Conservation (phyloP, 2,329 filamentous ascomycete species). For the Aspergillus aculeatus region DNA sequence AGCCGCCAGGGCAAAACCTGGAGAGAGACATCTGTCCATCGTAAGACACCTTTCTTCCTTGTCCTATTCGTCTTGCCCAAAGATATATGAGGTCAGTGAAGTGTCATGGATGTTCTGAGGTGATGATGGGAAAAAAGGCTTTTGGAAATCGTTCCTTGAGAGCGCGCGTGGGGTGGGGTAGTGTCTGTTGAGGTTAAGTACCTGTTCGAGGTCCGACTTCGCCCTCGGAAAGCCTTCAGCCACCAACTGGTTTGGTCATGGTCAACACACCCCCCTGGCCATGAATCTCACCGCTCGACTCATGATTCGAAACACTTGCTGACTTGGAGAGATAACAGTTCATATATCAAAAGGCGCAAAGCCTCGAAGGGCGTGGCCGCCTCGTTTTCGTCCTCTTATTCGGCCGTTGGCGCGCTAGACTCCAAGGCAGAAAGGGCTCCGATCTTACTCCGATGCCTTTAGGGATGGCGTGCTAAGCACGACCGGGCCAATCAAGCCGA, state of each 20-base stretch:
- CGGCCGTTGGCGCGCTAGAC: neutral
- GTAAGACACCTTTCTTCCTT: neutral
- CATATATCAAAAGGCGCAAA: neutral
- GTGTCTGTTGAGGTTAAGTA: neutral
- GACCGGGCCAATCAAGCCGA: neutral
- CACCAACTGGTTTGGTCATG: neutral
- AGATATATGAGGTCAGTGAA: neutral
- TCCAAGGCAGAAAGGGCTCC: neutral
- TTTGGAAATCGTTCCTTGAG: neutral
- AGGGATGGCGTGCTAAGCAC: neutral
- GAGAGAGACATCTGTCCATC: neutral
- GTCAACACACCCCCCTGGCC: neutral
- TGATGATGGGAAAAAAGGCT: neutral
- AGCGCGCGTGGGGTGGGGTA: neutral
- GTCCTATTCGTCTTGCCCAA: neutral
- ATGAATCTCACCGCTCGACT: neutral
- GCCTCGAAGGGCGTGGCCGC: neutral
- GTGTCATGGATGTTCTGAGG: neutral
- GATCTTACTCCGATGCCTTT: neutral
- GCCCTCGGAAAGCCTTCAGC: neutral
- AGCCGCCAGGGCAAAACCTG: neutral
- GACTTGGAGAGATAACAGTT: neutral
- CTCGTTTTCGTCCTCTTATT: neutral
- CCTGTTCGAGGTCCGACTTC: neutral
- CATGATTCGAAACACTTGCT: neutral